Base-by-base conservation (phyloP, 2,329 filamentous ascomycete species). In the Exophiala sp. region DNA sequence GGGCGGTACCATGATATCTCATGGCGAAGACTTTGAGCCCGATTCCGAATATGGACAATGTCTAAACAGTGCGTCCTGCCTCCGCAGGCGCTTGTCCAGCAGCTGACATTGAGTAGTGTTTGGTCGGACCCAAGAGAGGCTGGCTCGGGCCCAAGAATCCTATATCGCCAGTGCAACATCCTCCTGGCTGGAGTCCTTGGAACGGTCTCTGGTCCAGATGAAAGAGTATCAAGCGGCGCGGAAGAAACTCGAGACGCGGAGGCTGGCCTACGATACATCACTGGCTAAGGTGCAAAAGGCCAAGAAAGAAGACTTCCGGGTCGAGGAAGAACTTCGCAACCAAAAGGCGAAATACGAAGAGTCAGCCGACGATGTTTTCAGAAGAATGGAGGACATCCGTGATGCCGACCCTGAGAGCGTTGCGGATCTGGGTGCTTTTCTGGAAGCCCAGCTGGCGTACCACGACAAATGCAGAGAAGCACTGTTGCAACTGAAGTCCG, bases 291-390 rank as follows among this genome's bases (percentile, higher is more conserved):
- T 95, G 80, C 84, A 94, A 64, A 96, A 95, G 69, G 83, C 85
- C 19, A 95, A 95, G 73, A 88, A 85, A 63, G 91, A 97, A 63
- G 91, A 97, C 66, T 95, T 93, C 72, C 79, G 88, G 55, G 78
- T 93, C 48, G 93, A 97, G 68, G 91, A 97, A 65, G 91, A 97
- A 68, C 79, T 95, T 46, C 85, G 91, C 48, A 79, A 82, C 22
- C 88, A 93, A 66, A 95, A 95, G 68, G 86, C 88, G 62, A 97
- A 97, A 70, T 97, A 95, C 64, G 93, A 97, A 65, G 93, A 97
- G 72, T 85, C 88, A 13, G 93, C 80, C 64, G 91, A 97, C 64
- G 91, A 97, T 62, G 90, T 97, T 47, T 79, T 84, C 61, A 81
- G 91, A 52, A 80, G 91, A 48, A 97, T 97, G 93, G 82, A 94